These are phyloP conservation scores for Chrysanthemum makinoi DNA, from an alignment of 129 eudicot species.

Conservation along the genomic window DNA sequence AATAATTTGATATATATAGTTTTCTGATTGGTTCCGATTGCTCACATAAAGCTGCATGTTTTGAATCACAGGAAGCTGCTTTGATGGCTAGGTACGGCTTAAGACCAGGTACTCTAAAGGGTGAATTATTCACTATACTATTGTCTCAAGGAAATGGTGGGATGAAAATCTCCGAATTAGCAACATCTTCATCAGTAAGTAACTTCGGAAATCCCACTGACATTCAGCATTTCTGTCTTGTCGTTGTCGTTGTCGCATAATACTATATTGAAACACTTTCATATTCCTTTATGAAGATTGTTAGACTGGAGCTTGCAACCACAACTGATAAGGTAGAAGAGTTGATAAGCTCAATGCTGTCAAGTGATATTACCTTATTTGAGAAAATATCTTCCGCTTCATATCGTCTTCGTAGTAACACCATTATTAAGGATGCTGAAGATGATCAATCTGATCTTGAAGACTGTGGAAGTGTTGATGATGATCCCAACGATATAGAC, in stretches of 20 bases:
- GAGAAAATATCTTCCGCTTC: constrained; percentile 76
- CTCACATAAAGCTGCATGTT: constrained; percentile 17
- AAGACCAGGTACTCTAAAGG: constrained; percentile 75
- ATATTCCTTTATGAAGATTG: constrained; percentile 52
- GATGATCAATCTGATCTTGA: constrained; percentile 63
- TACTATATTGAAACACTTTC: constrained; percentile 14
- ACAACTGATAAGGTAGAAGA: constrained; percentile 47
- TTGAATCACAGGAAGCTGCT: constrained; percentile 55
- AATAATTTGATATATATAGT: not conserved
- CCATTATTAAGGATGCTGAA: constrained; percentile 47
- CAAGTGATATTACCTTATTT: constrained; percentile 91
- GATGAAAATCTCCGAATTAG: constrained; percentile 69
- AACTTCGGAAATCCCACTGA: not conserved
- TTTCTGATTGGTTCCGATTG: not conserved
- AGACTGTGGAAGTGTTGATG: constrained; percentile 75
- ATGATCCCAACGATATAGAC: constrained; percentile 44
- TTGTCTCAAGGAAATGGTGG: constrained; percentile 65
- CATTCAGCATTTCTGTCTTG: not conserved
- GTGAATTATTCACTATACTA: constrained; percentile 71
- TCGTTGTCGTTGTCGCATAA: not conserved
- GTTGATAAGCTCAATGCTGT: constrained; percentile 58
- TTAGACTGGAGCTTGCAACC: constrained; percentile 58
- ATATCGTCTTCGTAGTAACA: constrained; percentile 67
- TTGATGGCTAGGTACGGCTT: constrained; percentile 74
- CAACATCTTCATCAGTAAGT: constrained; percentile 66